Base-by-base conservation (phyloP, 2,329 filamentous ascomycete genomes). In the Colletotrichum kahawae region DNA sequence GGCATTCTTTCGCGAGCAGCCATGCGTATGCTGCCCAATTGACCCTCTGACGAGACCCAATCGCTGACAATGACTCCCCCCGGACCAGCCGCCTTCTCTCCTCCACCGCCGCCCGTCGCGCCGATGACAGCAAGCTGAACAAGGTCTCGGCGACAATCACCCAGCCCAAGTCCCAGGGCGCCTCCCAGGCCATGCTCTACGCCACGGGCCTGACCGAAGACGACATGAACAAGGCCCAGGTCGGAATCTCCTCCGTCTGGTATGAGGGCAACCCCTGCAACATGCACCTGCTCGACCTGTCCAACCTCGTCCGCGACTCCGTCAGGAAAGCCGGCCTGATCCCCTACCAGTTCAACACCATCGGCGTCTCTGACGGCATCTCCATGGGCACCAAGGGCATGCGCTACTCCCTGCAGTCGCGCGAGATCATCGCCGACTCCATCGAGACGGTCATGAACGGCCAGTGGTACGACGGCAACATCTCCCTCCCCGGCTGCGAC, bases 401-500 rank as follows among this genome's bases (percentile, higher is more conserved):
- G 97, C 92, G 96, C 77, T 98, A 95, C 87, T 97, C 94, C 70
- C 89, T 98, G 67, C 97, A 98, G 88, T 98, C 95, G 79, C 91
- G 97, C 84, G 97, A 99, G 85, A 92, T 99, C 81, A 99, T 99
- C 80, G 97, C 97, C 81, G 97, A 99, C 87, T 97, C 95, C 77
- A 98, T 99, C 81, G 97, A 99, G 90, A 98, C 97, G 7, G 97
- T 99, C 80, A 99, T 98, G 96, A 94, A 95, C 79, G 97, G 95
- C 18, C 97, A 99, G 87, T 98, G 96, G 95, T 98, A 99, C 83
- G 97, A 99, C 85, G 96, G 93, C 79, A 98, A 98, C 85, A 94
- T 99, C 83, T 98, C 95, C 68, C 94, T 99, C 80, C 97, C 97
- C 16, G 97, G 97, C 64, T 99, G 97, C 86, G 97, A 99, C 90